phyloP scores from a whole-genome alignment of 352 stramenopile species.

The Blastocystis sp. region DNA sequence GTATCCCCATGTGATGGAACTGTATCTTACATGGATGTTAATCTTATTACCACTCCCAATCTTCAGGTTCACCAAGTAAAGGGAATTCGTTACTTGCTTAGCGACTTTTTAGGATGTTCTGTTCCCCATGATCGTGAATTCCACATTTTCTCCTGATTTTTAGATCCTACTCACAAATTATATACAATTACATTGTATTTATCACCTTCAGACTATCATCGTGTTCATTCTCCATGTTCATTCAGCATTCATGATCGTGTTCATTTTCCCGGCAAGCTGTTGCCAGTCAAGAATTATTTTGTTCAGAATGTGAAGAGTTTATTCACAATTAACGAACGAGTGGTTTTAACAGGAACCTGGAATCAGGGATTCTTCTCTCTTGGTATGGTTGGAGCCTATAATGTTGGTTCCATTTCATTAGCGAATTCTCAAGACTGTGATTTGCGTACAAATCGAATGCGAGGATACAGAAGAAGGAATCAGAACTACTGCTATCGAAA shows the following conservation, averaged over 20 bases:
- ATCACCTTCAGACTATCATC: slow-evolving; percentile 56
- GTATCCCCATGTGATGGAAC: slow-evolving; percentile 51
- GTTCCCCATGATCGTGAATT: neutral
- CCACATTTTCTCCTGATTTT: neutral
- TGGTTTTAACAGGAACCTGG: slow-evolving; percentile 21
- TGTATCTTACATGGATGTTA: neutral
- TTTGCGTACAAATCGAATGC: neutral
- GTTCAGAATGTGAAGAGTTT: slow-evolving; percentile 41
- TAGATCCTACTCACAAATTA: neutral
- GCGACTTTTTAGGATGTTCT: neutral
- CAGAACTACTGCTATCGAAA: neutral
- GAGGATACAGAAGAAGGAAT: neutral
- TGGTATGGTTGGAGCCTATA: slow-evolving; percentile 48
- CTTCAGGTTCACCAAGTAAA: slow-evolving; percentile 57
- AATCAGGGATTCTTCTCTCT: slow-evolving; percentile 36
- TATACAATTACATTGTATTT: slow-evolving; percentile 50
- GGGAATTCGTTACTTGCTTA: slow-evolving; percentile 42
- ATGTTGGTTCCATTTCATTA: slow-evolving; percentile 31
- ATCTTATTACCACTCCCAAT: neutral
- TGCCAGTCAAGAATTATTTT: slow-evolving; percentile 51
- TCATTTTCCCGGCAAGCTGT: slow-evolving; percentile 29
- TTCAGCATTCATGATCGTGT: slow-evolving; percentile 4
- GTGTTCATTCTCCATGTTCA: neutral
- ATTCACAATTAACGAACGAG: slow-evolving; percentile 58
- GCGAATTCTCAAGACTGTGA: neutral